Evolutionary conservation across 1,139 yeast genomes (phyloP).

Genomic region (Suzukiozyma palmioleophila): DNA sequence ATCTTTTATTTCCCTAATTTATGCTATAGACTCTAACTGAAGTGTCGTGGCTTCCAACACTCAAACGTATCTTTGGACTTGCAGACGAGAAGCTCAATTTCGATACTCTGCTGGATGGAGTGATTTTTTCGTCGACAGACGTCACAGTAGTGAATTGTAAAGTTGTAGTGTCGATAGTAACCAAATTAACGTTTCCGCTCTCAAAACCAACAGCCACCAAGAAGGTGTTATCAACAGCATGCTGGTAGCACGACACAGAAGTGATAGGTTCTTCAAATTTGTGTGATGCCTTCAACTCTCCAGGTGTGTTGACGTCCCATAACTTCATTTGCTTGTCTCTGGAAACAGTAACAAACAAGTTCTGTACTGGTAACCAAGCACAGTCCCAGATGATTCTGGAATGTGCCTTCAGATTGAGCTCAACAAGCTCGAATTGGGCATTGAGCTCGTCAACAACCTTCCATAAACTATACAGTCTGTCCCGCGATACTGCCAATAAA

Average conservation of each 20-base stretch:
- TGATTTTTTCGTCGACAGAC: constrained; percentile 29
- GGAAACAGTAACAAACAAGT: constrained; percentile 72
- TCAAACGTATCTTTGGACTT: constrained; percentile 34
- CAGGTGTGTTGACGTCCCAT: constrained; percentile 49
- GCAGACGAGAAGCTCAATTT: constrained; percentile 52
- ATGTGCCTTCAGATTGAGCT: constrained; percentile 68
- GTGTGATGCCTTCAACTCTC: constrained; percentile 23
- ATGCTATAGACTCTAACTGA: constrained; percentile 56
- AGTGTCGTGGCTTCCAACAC: constrained; percentile 66
- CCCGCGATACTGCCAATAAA: constrained; percentile 82
- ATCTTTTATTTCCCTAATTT: not conserved
- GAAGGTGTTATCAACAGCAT: constrained; percentile 13
- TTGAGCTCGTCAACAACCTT: constrained; percentile 36
- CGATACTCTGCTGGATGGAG: constrained; percentile 60
- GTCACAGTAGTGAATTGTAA: constrained; percentile 22
- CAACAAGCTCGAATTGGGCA: constrained; percentile 40
- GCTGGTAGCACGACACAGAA: constrained; percentile 54
- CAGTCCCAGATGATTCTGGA: constrained; percentile 94
- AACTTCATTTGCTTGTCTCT: constrained; percentile 77
- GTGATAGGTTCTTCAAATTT: constrained; percentile 62
- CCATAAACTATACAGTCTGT: constrained; percentile 85
- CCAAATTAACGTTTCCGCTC: constrained; percentile 38
- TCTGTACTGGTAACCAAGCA: constrained; percentile 61
- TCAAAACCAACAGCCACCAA: constrained; percentile 71
- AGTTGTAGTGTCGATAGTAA: constrained; percentile 21